phyloP scores from a whole-genome alignment of 371 early-diverging fungal species.

The Apophysomyces variabilis region DNA sequence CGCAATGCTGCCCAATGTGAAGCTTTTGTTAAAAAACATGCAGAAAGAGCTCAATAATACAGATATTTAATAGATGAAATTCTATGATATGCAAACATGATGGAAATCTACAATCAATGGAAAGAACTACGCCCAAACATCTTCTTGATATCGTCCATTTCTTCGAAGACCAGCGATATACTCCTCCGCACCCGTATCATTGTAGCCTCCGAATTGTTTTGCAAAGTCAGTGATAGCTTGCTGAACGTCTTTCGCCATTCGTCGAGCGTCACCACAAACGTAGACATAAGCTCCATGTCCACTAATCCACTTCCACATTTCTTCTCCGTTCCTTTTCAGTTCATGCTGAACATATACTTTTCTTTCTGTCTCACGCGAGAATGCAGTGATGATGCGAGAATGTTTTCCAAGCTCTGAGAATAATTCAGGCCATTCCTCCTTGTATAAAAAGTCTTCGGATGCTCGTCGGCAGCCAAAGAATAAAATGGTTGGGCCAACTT shows the following conservation, averaged over 20 bases:
- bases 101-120: neutral
- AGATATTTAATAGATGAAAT: neutral
- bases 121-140: conserved; percentile 82
- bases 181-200: conserved; percentile 65
- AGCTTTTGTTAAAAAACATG: conserved; percentile 64
- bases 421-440: conserved; percentile 72
- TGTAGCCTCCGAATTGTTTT: conserved; percentile 62
- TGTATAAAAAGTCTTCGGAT: conserved; percentile 84
- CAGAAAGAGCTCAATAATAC: conserved; percentile 23
- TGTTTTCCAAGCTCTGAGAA: conserved; percentile 55
- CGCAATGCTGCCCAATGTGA: conserved; percentile 47
- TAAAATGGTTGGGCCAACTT: conserved; percentile 81
- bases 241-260: conserved; percentile 92
- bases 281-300: conserved; percentile 71
- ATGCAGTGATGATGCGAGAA: conserved; percentile 77
- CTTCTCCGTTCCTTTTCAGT: conserved; percentile 60
- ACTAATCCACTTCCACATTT: conserved; percentile 73
- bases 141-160: conserved; percentile 87
- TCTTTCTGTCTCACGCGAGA: conserved; percentile 74
- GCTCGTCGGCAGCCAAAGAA: conserved; percentile 90
- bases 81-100: neutral
- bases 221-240: conserved; percentile 69
- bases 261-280: conserved; percentile 93
- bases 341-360: conserved; percentile 89
- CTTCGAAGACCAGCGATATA: conserved; percentile 79